These are phyloP conservation scores for Leucocoprinus birnbaumii DNA, from an alignment of 768 basidiomycete genomes.

Conservation along the genomic window DNA sequence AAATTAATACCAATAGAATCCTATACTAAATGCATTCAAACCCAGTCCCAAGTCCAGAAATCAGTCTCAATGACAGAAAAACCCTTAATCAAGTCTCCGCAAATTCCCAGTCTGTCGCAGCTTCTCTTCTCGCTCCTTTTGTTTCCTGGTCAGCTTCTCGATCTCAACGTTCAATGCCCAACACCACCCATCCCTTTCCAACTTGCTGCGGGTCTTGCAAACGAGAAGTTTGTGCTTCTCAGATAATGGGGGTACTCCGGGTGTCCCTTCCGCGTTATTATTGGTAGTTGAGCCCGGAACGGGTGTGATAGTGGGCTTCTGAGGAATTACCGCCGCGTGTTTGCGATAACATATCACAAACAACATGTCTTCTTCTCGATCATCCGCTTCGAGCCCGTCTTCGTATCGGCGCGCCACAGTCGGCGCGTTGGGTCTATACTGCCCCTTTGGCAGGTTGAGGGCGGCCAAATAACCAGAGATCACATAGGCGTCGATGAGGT, in stretches of 20 bases:
- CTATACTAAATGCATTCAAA: background rate
- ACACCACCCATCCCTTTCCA: conserved; percentile 94
- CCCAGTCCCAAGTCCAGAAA: background rate
- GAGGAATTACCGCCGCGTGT: conserved; percentile 27
- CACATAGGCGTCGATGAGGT: conserved; percentile 74
- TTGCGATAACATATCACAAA: conserved; percentile 77
- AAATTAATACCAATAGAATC: conserved; percentile 7
- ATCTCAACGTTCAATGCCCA: conserved; percentile 92
- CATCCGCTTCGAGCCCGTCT: conserved; percentile 87
- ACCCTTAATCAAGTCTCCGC: conserved; percentile 24
- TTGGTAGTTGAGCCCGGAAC: conserved; percentile 14
- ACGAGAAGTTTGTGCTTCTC: conserved; percentile 60
- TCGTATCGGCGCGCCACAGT: conserved; percentile 72
- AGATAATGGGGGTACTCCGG: conserved; percentile 46
- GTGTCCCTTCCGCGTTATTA: conserved; percentile 11
- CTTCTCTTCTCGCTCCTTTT: conserved; percentile 60
- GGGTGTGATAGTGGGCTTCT: conserved; percentile 25
- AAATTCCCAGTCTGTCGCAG: conserved; percentile 65
- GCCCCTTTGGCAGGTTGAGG: conserved; percentile 57
- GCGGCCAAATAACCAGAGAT: conserved; percentile 85
- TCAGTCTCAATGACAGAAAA: background rate
- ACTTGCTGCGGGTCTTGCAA: conserved; percentile 72
- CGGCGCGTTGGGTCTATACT: conserved; percentile 53
- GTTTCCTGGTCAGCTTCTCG: conserved; percentile 68
- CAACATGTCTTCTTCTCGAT: conserved; percentile 83